These are phyloP conservation scores for Suhomyces bribrorum DNA, from an alignment of 1,139 yeast genomes.

Conservation along the genomic window DNA sequence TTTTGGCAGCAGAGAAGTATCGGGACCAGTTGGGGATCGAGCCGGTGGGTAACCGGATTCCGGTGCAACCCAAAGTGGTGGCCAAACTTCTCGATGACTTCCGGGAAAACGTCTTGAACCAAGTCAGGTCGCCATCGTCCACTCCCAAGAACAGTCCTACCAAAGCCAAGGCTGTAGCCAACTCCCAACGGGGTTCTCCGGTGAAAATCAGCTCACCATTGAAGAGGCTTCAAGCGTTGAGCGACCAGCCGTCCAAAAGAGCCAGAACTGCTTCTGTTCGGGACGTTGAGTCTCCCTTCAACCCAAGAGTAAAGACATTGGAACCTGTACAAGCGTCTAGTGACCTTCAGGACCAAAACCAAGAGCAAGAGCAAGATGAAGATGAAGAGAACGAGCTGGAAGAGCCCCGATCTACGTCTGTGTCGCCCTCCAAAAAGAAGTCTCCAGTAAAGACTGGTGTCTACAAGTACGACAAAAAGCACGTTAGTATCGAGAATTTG, in stretches of 20 bases:
- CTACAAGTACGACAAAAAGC: slow-evolving; percentile 28
- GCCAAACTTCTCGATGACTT: slow-evolving; percentile 47
- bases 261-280: slow-evolving; percentile 10
- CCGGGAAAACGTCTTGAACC: slow-evolving; percentile 32
- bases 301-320: slow-evolving; percentile 21
- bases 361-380: background rate
- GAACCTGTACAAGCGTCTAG: slow-evolving; percentile 13
- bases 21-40: slow-evolving; percentile 41
- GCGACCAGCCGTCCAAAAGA: slow-evolving; percentile 14
- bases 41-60: slow-evolving; percentile 52
- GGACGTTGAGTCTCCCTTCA: slow-evolving; percentile 36
- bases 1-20: slow-evolving; percentile 55
- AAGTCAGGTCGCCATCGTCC: slow-evolving; percentile 31
- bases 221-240: slow-evolving; percentile 28
- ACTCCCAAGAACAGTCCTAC: slow-evolving; percentile 30
- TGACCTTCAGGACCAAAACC: too few species aligned
- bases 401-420: background rate
- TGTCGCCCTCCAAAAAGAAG: slow-evolving; percentile 3
- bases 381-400: background rate
- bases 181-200: slow-evolving; percentile 13
- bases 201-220: slow-evolving; percentile 32
- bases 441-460: slow-evolving; percentile 3
- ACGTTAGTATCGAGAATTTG: slow-evolving; percentile 49
- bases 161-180: slow-evolving; percentile 9
- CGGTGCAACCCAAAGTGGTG: slow-evolving; percentile 54